phyloP scores from a whole-genome alignment of 163 green algal species.

The Chloroidium sp. region DNA sequence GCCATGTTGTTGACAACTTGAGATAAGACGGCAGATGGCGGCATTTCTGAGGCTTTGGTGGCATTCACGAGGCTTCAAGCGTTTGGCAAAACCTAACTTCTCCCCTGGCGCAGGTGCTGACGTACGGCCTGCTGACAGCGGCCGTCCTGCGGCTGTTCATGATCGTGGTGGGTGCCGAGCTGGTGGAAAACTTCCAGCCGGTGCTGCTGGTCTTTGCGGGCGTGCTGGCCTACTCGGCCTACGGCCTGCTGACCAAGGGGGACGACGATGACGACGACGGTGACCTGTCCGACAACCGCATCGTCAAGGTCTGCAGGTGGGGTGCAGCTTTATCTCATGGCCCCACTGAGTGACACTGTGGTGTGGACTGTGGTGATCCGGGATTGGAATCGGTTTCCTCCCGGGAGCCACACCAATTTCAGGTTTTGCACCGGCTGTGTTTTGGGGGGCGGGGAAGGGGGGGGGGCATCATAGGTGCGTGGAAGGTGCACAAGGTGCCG shows the following conservation, averaged over 20 bases:
- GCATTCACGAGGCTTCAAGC: background rate
- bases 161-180: slow-evolving; percentile 73
- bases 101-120: slow-evolving; percentile 50
- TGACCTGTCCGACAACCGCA: slow-evolving; percentile 71
- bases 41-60: background rate
- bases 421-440: too few relatives aligned
- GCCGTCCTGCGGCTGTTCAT: slow-evolving; percentile 79
- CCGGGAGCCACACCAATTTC: too few relatives aligned
- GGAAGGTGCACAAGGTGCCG: too few relatives aligned
- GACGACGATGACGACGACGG: slow-evolving; percentile 57
- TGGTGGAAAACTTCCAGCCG: slow-evolving; percentile 75
- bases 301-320: slow-evolving; percentile 71
- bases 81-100: background rate
- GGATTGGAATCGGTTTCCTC: background rate
- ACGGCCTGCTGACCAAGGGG: slow-evolving; percentile 52
- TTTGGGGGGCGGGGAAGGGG: too few relatives aligned
- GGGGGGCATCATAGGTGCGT: too few relatives aligned
- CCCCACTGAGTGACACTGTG: too few relatives aligned
- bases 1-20: background rate
- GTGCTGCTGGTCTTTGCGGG: slow-evolving; percentile 86
- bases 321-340: background rate
- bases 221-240: slow-evolving; percentile 78
- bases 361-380: background rate
- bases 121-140: slow-evolving; percentile 77
- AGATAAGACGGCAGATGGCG: background rate